Evolutionary conservation across 768 basidiomycete genomes (phyloP).

Genomic region (Kwoniella dendrophila): DNA sequence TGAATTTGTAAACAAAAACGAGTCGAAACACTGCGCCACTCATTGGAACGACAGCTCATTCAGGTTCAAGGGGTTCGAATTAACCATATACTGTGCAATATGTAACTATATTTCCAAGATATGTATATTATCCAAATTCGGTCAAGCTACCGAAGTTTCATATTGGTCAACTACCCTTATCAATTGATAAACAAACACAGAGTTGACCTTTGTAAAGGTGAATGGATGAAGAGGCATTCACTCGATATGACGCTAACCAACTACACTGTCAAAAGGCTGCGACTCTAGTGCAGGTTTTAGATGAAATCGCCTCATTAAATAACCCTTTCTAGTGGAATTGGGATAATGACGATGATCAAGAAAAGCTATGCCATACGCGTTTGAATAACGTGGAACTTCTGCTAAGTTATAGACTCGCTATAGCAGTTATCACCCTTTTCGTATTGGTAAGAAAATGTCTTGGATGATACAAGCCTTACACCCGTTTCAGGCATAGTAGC

Average conservation of each 20-base stretch:
- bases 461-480: neutral
- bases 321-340: neutral
- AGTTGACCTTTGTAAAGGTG: neutral
- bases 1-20: no score
- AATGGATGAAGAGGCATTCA: neutral
- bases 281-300: slow-evolving; percentile 14
- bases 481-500: neutral
- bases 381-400: no score
- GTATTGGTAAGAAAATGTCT: no score
- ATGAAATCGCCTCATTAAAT: neutral
- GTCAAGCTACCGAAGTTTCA: slow-evolving; percentile 4
- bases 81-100: no score
- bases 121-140: neutral
- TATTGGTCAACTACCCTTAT: neutral
- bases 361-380: slow-evolving; percentile 1
- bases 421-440: no score
- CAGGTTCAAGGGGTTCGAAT: no score
- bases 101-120: no score
- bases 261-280: slow-evolving; percentile 1
- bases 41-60: no score
- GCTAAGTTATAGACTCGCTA: no score
- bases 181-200: no score
- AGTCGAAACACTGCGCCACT: no score
- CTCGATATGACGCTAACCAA: neutral
- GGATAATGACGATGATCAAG: no score